Conservation (phyloP, 2,329 filamentous ascomycete species). For the Aspergillus sp. region DNA sequence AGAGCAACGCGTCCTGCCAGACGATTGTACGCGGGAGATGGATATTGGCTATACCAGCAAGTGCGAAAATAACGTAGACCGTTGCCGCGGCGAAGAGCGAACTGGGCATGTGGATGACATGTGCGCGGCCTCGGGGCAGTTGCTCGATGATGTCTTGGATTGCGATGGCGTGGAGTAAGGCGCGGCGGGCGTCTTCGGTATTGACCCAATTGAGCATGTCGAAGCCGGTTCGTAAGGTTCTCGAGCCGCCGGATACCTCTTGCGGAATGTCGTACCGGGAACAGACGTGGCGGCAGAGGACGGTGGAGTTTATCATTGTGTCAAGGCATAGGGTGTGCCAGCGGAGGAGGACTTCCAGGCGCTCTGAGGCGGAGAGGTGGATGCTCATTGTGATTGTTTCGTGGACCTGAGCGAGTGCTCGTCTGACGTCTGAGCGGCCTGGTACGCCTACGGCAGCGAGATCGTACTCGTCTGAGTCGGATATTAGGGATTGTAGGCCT, state of each 20-base stretch:
- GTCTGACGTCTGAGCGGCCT: slow-evolving; percentile 38
- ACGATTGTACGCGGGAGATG: slow-evolving; percentile 40
- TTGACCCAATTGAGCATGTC: slow-evolving; percentile 42
- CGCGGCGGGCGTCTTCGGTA: slow-evolving; percentile 41
- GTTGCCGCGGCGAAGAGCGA: slow-evolving; percentile 47
- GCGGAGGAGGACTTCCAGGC: slow-evolving; percentile 43
- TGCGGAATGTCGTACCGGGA: slow-evolving; percentile 40
- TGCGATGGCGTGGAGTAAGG: slow-evolving; percentile 45
- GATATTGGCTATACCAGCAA: slow-evolving; percentile 40
- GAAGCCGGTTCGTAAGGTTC: slow-evolving; percentile 28
- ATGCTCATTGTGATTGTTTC: slow-evolving; percentile 39
- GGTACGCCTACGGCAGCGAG: slow-evolving; percentile 42
- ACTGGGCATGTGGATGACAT: slow-evolving; percentile 48
- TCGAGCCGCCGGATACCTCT: slow-evolving; percentile 38
- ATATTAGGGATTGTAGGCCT: slow-evolving; percentile 45
- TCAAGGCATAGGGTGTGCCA: slow-evolving; percentile 50
- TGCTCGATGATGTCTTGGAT: slow-evolving; percentile 50
- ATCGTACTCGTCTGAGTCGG: slow-evolving; percentile 41
- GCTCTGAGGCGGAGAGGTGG: slow-evolving; percentile 37
- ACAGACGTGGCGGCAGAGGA: slow-evolving; percentile 43
- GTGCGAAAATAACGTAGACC: slow-evolving; percentile 43
- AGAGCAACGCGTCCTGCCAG: slow-evolving; percentile 44
- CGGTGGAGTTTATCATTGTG: slow-evolving; percentile 41
- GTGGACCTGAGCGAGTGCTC: slow-evolving; percentile 42
- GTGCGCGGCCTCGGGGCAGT: slow-evolving; percentile 45